Evolutionary conservation across 148 eudicot genomes (phyloP).

Genomic region (Silene latifolia): DNA sequence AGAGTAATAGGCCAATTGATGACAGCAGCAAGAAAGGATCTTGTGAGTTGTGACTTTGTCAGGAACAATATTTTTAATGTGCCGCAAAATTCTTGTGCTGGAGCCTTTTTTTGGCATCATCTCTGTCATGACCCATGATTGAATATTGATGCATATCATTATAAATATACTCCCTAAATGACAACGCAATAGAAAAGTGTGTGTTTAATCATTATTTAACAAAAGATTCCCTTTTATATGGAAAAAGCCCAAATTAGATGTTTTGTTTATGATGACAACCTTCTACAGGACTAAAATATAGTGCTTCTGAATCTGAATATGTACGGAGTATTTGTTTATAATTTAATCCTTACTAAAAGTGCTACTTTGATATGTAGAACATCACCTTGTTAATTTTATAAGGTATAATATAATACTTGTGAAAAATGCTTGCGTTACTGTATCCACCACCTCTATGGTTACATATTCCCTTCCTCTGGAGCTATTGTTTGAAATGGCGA

Average conservation of each 20-base stretch:
- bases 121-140: conserved; percentile 11
- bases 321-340: not conserved
- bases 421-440: conserved; percentile 1
- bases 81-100: not conserved
- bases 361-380: too few relatives aligned
- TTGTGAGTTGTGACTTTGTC: conserved; percentile 2
- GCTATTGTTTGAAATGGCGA: not conserved
- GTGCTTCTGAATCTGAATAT: not conserved
- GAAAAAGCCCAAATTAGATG: conserved; percentile 3
- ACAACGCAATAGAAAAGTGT: not conserved
- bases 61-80: not conserved
- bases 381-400: too few relatives aligned
- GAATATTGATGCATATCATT: not conserved
- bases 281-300: not conserved
- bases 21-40: not conserved
- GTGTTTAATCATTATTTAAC: conserved; percentile 18
- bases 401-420: not conserved
- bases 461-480: not conserved
- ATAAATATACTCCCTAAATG: not conserved
- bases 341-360: too few relatives aligned
- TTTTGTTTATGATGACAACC: conserved; percentile 12
- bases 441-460: not conserved
- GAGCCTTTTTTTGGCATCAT: conserved; percentile 15
- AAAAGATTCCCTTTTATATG: not conserved
- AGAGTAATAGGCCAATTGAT: not conserved